phyloP scores from a whole-genome alignment of 257 asterid species.

The Verbena officinalis region DNA sequence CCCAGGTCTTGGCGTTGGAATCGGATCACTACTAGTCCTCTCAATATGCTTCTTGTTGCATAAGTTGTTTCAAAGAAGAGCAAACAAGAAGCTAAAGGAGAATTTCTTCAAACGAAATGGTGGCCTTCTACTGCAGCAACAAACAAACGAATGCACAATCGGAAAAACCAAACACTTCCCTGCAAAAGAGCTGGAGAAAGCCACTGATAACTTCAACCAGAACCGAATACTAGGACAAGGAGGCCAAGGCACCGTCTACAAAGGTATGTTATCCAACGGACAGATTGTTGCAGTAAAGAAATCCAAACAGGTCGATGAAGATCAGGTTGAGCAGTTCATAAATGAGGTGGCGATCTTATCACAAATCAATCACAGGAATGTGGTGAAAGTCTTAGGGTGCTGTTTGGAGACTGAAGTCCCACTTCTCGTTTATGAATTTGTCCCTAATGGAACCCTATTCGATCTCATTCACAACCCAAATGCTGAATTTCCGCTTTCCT shows the following conservation, averaged over 20 bases:
- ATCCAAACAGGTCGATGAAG: constrained; percentile 24
- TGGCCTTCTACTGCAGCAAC: constrained; percentile 39
- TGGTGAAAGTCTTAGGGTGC: constrained; percentile 41
- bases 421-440: constrained; percentile 37
- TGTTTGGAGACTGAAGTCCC: constrained; percentile 36
- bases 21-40: not conserved
- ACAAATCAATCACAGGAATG: constrained; percentile 40
- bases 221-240: constrained; percentile 44
- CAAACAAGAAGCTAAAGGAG: not conserved
- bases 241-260: constrained; percentile 47
- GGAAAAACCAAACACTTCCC: constrained; percentile 36
- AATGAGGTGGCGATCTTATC: constrained; percentile 43
- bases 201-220: constrained; percentile 42
- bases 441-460: constrained; percentile 38
- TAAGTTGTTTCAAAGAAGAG: not conserved
- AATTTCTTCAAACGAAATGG: constrained; percentile 12
- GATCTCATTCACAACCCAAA: constrained; percentile 33
- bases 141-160: constrained; percentile 14
- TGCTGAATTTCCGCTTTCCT: constrained; percentile 31
- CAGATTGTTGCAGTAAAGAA: constrained; percentile 42
- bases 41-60: not conserved
- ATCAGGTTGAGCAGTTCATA: constrained; percentile 35
- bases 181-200: constrained; percentile 38
- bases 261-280: constrained; percentile 47
- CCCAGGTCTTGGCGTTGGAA: not conserved